phyloP scores from a whole-genome alignment of 768 basidiomycete species.

The Boletus fagicola region DNA sequence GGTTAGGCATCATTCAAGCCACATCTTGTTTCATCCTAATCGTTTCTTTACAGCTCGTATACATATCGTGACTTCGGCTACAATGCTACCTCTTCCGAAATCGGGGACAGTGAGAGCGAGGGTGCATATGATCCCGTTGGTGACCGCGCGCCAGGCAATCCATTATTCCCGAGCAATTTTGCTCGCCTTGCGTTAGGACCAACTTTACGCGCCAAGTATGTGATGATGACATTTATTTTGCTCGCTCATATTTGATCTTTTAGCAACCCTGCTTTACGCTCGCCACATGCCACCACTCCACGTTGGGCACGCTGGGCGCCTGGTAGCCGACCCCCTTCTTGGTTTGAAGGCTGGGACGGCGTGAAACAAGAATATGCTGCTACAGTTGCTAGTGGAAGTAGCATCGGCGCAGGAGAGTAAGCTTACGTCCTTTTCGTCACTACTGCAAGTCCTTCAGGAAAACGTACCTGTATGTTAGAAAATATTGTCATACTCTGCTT shows the following conservation, averaged over 20 bases:
- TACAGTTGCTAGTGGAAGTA: conserved; percentile 39
- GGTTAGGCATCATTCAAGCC: conserved; percentile 15
- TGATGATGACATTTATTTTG: not conserved
- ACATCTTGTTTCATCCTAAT: not conserved
- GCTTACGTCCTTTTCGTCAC: not conserved
- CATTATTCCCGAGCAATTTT: conserved; percentile 82
- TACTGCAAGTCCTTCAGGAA: not conserved
- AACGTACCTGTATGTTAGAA: not conserved
- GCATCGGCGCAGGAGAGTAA: conserved; percentile 27
- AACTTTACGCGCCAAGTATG: conserved; percentile 57
- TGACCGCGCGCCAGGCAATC: conserved; percentile 69
- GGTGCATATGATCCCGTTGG: conserved; percentile 48
- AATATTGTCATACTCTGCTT: not conserved
- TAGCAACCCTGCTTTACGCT: conserved; percentile 30
- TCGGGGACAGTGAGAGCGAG: conserved; percentile 30
- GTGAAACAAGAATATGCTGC: conserved; percentile 44
- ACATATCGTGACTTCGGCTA: conserved; percentile 15
- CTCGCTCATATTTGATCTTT: conserved; percentile 1
- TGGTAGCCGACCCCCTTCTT: conserved; percentile 35
- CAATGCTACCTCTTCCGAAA: conserved; percentile 18
- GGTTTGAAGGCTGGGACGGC: conserved; percentile 43
- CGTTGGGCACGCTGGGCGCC: conserved; percentile 28
- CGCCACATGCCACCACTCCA: conserved; percentile 11
- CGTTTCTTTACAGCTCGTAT: conserved; percentile 11
- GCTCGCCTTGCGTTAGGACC: conserved; percentile 63